These are phyloP conservation scores for Nicotiana tomentosiformis DNA, from an alignment of 257 asterid species.

Conservation along the genomic window DNA sequence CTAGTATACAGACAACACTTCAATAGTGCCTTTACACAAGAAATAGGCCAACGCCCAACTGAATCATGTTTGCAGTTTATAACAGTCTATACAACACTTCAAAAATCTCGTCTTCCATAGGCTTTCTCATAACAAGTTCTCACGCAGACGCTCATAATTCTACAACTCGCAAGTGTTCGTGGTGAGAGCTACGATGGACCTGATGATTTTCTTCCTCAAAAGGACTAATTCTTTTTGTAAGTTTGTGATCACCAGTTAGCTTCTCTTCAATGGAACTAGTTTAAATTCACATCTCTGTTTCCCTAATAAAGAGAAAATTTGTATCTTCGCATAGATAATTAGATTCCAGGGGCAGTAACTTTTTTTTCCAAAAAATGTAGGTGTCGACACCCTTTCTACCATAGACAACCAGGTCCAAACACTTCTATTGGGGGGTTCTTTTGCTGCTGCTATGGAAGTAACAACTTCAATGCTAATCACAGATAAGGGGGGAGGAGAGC, in stretches of 20 bases:
- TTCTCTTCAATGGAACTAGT: not conserved
- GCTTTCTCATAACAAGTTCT: not conserved
- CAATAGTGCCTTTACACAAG: not conserved
- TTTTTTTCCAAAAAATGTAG: not conserved
- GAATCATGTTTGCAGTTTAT: not conserved
- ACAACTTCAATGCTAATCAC: not conserved
- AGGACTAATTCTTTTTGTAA: not conserved
- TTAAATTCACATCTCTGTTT: not conserved
- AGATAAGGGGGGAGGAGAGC: not conserved
- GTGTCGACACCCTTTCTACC: not conserved
- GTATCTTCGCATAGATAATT: not conserved
- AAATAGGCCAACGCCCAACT: not conserved
- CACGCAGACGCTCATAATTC: not conserved
- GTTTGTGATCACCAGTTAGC: not conserved
- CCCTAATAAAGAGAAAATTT: not conserved
- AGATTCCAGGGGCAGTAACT: not conserved
- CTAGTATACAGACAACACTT: not conserved
- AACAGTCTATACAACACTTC: not conserved
- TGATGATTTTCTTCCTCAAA: not conserved
- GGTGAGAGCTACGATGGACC: not conserved
- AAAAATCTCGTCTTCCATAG: not conserved
- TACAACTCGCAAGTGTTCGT: not conserved
- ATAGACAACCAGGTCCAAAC: not conserved
- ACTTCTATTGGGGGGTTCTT: not conserved
- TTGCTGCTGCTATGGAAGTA: not conserved